Evolutionary conservation across 2,329 filamentous ascomycete species (phyloP).

Genomic region (Zalaria sp.): DNA sequence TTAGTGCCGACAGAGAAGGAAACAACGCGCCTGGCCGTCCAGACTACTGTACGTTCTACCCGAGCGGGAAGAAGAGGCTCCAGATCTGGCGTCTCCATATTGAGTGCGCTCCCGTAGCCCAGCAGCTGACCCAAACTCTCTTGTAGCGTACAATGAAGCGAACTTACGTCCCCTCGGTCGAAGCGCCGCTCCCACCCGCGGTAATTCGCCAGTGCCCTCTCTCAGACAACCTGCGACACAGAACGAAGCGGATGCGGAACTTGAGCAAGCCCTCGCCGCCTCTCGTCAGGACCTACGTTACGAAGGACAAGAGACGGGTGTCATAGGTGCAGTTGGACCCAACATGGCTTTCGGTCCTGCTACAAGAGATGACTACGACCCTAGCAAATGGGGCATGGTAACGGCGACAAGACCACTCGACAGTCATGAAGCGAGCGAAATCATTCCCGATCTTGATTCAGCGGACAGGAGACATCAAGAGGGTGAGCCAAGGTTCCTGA

Average conservation of each 20-base stretch:
- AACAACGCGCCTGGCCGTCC: constrained; percentile 7
- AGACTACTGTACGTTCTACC: constrained; percentile 1
- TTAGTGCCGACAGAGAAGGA: constrained; percentile 15
- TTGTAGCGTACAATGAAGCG: constrained; percentile 6
- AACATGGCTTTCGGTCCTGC: constrained; percentile 38
- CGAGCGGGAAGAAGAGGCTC: neutral
- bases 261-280: constrained; percentile 13
- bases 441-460: constrained; percentile 35
- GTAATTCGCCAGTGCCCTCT: constrained; percentile 12
- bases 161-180: constrained; percentile 14
- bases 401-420: constrained; percentile 25
- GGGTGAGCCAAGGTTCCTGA: constrained; percentile 42
- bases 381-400: constrained; percentile 38
- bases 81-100: neutral
- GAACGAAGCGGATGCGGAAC: constrained; percentile 16
- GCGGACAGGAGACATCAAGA: constrained; percentile 30
- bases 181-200: constrained; percentile 17
- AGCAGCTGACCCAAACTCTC: neutral
- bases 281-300: constrained; percentile 8
- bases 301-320: constrained; percentile 38
- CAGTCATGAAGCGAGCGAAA: constrained; percentile 24
- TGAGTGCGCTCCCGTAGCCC: too few relatives aligned
- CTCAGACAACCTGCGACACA: constrained; percentile 12
- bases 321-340: constrained; percentile 25
- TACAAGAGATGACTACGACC: constrained; percentile 39